Evolutionary conservation across 179 eudicot genomes (phyloP).

Genomic region (Beta lomatogona): DNA sequence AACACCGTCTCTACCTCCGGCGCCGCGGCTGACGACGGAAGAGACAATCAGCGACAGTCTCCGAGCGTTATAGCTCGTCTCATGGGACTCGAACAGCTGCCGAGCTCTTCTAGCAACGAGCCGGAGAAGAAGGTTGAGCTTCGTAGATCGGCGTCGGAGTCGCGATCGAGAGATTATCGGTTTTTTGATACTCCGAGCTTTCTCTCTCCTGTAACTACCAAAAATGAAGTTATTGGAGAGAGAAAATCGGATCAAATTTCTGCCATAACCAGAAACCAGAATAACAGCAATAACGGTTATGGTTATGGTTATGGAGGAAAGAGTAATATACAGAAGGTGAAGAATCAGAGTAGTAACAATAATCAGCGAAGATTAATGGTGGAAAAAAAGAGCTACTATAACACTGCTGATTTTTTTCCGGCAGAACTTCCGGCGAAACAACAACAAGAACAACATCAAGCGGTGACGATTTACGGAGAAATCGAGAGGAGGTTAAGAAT

Average conservation of each 20-base stretch:
- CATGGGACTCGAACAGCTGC: constrained; percentile 79
- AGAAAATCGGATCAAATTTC: constrained; percentile 32
- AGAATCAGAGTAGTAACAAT: constrained; percentile 21
- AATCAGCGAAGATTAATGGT: constrained; percentile 40
- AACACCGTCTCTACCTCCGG: constrained; percentile 24
- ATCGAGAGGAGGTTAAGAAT: constrained; percentile 64
- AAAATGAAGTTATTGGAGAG: constrained; percentile 19
- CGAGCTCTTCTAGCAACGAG: constrained; percentile 21
- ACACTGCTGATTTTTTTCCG: constrained; percentile 74
- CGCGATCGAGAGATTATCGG: constrained; percentile 71
- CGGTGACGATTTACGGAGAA: constrained; percentile 58
- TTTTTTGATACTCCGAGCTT: constrained; percentile 38
- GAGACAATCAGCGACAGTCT: constrained; percentile 49
- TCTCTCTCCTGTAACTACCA: constrained; percentile 23
- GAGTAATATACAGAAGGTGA: constrained; percentile 14
- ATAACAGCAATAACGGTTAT: background rate
- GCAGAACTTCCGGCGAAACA: constrained; percentile 41
- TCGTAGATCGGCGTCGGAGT: constrained; percentile 85
- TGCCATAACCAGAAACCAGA: constrained; percentile 1
- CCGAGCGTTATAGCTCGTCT: constrained; percentile 91
- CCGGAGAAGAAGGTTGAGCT: constrained; percentile 58
- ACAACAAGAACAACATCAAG: constrained; percentile 46
- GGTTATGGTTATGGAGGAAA: background rate
- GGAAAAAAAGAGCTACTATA: constrained; percentile 55
- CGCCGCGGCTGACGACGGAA: constrained; percentile 34